These are phyloP conservation scores for Claviceps sp. DNA, from an alignment of 2,329 filamentous ascomycete species.

Conservation along the genomic window DNA sequence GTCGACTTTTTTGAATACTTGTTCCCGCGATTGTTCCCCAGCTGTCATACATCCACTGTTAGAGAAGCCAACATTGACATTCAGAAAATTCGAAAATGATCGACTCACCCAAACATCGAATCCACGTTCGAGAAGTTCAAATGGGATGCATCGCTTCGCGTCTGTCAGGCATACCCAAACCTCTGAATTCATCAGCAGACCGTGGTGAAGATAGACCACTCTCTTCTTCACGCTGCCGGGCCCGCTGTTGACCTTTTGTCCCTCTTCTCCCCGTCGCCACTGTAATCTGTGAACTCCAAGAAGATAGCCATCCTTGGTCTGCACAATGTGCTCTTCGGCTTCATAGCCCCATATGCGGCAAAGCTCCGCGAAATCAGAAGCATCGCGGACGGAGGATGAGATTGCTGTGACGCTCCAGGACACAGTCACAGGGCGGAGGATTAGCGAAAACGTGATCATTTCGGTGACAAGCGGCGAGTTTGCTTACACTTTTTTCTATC, in stretches of 20 bases:
- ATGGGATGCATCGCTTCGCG: constrained; percentile 72
- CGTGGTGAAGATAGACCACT: constrained; percentile 89
- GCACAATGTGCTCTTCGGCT: constrained; percentile 90
- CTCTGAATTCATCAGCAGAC: constrained; percentile 95
- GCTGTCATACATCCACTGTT: constrained; percentile 26
- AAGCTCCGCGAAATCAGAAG: constrained; percentile 87
- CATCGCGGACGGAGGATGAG: constrained; percentile 67
- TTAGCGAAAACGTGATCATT: constrained; percentile 25
- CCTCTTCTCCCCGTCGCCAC: constrained; percentile 70
- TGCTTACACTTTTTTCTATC: constrained; percentile 49
- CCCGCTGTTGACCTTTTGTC: constrained; percentile 62
- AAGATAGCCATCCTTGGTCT: constrained; percentile 87
- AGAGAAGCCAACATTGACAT: background rate
- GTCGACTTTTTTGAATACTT: constrained; percentile 97
- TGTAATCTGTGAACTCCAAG: constrained; percentile 80
- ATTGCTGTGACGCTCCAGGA: constrained; percentile 31
- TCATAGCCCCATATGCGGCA: constrained; percentile 84
- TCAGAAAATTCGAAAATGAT: background rate
- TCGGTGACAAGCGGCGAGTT: constrained; percentile 9
- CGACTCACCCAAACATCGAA: constrained; percentile 82
- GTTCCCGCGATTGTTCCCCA: constrained; percentile 96
- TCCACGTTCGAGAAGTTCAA: constrained; percentile 75
- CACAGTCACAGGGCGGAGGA: constrained; percentile 26
- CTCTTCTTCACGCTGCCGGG: constrained; percentile 59
- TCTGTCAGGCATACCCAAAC: constrained; percentile 94